Conservation (phyloP, 768 basidiomycete genomes). For the Tremella mesenterica region DNA sequence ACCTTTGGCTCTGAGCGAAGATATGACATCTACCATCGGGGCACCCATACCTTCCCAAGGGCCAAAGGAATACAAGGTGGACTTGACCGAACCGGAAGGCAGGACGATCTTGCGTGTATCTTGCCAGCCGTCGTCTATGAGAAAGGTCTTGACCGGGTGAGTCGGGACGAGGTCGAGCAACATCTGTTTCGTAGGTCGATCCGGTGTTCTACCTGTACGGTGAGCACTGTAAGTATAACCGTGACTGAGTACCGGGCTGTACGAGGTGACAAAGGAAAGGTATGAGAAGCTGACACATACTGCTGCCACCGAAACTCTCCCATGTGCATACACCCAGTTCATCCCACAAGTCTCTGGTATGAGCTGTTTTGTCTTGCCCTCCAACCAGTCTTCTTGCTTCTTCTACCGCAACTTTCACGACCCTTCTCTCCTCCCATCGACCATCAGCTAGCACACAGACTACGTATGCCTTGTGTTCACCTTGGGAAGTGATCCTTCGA, state of each 20-base stretch:
- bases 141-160: conserved; percentile 25
- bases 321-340: conserved; percentile 32
- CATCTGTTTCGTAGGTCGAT: conserved; percentile 10
- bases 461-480: conserved; percentile 9
- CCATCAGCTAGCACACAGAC: conserved; percentile 7
- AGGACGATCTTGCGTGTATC: conserved; percentile 5
- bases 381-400: conserved; percentile 12
- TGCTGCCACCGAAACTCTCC: conserved; percentile 15
- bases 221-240: neutral
- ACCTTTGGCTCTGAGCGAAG: conserved; percentile 9
- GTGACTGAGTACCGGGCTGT: too few relatives aligned
- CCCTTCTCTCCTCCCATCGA: conserved; percentile 1
- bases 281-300: conserved; percentile 4
- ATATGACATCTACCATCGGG: conserved; percentile 14
- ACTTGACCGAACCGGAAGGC: neutral
- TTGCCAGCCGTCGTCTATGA: conserved; percentile 41
- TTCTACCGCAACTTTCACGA: conserved; percentile 18
- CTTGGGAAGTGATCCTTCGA: conserved; percentile 1
- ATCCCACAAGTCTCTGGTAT: conserved; percentile 13
- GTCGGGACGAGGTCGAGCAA: conserved; percentile 15
- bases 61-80: conserved; percentile 10
- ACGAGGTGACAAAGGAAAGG: neutral
- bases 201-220: neutral
- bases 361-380: neutral
- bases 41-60: conserved; percentile 14